A percentile compares a stretch with the other conserved stretches of the same genome.
Evolutionary conservation across 2,329 filamentous ascomycete species (phyloP).

Genomic region (Xylaria sp.): DNA sequence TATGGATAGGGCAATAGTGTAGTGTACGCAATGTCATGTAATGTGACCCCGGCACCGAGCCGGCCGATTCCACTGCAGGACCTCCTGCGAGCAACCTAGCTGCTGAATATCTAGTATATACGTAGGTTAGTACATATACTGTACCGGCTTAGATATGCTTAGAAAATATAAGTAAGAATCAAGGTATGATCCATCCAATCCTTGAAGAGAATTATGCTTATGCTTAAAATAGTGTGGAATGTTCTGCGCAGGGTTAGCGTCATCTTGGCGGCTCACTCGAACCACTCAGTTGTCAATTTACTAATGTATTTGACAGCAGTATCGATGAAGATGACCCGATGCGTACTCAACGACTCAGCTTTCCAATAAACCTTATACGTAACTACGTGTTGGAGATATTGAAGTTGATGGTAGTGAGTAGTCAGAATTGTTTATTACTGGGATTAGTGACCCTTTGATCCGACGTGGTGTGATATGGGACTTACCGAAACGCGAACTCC

Average conservation of each 20-base stretch:
- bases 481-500: slow-evolving; percentile 25
- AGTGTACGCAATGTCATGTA: neutral
- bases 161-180: neutral
- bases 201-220: slow-evolving; percentile 27
- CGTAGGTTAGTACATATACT: neutral
- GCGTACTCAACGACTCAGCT: slow-evolving; percentile 2
- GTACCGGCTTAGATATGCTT: slow-evolving; percentile 6
- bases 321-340: slow-evolving; percentile 1
- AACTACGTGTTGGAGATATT: neutral
- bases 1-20: slow-evolving; percentile 13
- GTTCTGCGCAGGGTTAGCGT: slow-evolving; percentile 27
- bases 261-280: slow-evolving; percentile 31
- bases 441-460: slow-evolving; percentile 8
- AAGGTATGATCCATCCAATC: slow-evolving; percentile 14
- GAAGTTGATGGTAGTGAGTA: neutral
- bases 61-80: slow-evolving; percentile 35
- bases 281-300: slow-evolving; percentile 27
- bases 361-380: neutral
- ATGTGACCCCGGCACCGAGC: slow-evolving; percentile 29
- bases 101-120: neutral
- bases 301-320: slow-evolving; percentile 35
- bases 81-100: slow-evolving; percentile 6
- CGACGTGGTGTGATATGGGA: slow-evolving; percentile 19
- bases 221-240: slow-evolving; percentile 38
- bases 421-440: neutral